Base-by-base conservation (phyloP, 2,329 filamentous ascomycete genomes). In the Penicillium sp. region DNA sequence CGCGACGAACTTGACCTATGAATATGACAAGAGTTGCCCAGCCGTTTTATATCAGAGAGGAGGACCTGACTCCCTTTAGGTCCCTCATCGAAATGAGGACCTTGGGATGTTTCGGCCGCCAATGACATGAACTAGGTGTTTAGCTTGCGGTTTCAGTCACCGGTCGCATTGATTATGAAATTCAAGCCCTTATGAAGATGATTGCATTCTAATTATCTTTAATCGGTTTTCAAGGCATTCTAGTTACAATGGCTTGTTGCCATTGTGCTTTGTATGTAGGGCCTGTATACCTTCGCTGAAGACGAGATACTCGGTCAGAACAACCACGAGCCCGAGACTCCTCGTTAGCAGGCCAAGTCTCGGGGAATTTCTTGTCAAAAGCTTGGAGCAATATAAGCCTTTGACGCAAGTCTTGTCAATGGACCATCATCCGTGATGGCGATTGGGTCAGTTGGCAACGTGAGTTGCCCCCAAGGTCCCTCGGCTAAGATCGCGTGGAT, bases 381-480 rank as follows among this genome's bases (percentile, higher is more conserved):
- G 45, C 51, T 53, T 53, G 51, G 38, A 9, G 19, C 29, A 3
- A 32, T 16, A 36, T 34, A 51, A 52, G 46, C 53, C 35, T 57
- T 36, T 23, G 11, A 46, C 18, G 23, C n/a, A 40, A 44, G 30
- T 18, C 16, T 51, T 42, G 9, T 23, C 9, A 42, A 53, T 59
- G 51, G 56, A 30, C 46, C 45, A 50, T 19, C 4, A 16, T 14
- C 13, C 7, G 14, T 19, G 11, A 1, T 23, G 32, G 23, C 60
- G 56, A 61, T 63, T 63, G 56, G 61, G 40, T 44, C 19, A 29
- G 7, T 39, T 14, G 19, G 10, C 26, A 26, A 26, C 36, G 29
- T 54, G 26, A 51, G 19, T 54, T 58, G 45, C 53, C 51, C 49
- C 60, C 61, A 64, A 63, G 61, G 61, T 64, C 59, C 61, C 50